A percentile compares a stretch with the other conserved stretches of the same genome.
phyloP scores from a whole-genome alignment of 768 basidiomycete species.

The Boletus rex-veris region DNA sequence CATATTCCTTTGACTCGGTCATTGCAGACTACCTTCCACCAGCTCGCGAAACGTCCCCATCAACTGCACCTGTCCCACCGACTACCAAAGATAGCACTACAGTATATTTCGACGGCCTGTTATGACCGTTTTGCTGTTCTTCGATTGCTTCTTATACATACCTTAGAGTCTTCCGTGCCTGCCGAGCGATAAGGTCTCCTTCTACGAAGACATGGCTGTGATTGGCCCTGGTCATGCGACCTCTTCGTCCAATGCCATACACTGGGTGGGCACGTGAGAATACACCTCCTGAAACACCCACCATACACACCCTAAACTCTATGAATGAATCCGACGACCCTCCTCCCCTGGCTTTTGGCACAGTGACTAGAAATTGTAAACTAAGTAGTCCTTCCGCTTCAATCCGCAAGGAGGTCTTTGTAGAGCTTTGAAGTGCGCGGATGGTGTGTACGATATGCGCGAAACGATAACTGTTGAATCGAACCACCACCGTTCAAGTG shows the following conservation, averaged over 20 bases:
- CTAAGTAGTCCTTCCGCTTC: slow-evolving; percentile 80
- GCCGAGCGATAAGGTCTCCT: neutral
- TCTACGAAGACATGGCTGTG: neutral
- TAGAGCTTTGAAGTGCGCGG: slow-evolving; percentile 76
- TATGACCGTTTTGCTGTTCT: slow-evolving; percentile 16
- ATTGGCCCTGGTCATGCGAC: slow-evolving; percentile 13
- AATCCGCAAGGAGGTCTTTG: slow-evolving; percentile 86
- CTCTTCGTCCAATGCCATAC: slow-evolving; percentile 31
- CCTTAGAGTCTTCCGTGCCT: slow-evolving; percentile 15
- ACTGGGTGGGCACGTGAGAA: slow-evolving; percentile 20
- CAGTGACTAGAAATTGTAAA: slow-evolving; percentile 84
- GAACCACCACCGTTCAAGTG: neutral
- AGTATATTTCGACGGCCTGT: slow-evolving; percentile 43
- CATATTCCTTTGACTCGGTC: slow-evolving; percentile 65
- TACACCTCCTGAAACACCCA: neutral
- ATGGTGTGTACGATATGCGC: slow-evolving; percentile 68
- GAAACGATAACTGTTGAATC: slow-evolving; percentile 67
- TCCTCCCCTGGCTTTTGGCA: slow-evolving; percentile 37
- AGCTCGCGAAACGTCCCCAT: slow-evolving; percentile 19
- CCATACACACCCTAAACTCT: slow-evolving; percentile 74
- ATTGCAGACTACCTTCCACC: slow-evolving; percentile 68
- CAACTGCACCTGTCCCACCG: slow-evolving; percentile 2
- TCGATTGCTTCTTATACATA: slow-evolving; percentile 5
- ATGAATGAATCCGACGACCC: slow-evolving; percentile 66
- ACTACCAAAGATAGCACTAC: slow-evolving; percentile 27